Conservation (phyloP, 1,284 basidiomycete genomes). For the Pascua sp. region DNA sequence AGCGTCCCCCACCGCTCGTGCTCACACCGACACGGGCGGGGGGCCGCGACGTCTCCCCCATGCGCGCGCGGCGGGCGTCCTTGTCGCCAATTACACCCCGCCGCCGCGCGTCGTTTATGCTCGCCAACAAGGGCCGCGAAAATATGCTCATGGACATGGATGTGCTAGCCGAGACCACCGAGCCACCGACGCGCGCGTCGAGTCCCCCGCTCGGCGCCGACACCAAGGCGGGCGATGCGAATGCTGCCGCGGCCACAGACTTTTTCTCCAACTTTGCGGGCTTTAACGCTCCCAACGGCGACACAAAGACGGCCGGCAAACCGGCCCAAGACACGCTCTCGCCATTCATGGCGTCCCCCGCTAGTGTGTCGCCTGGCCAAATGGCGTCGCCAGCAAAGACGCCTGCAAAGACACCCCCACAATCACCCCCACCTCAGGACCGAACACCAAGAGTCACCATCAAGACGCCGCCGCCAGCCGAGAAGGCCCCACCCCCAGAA, state of each 20-base stretch:
- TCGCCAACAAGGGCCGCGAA: conserved; percentile 59
- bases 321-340: too few relatives aligned
- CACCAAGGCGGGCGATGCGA: conserved; percentile 1
- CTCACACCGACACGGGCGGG: conserved; percentile 8
- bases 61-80: too few relatives aligned
- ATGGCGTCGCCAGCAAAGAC: not conserved
- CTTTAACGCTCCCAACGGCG: not conserved
- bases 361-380: not conserved
- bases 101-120: conserved; percentile 54
- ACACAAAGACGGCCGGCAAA: too few relatives aligned
- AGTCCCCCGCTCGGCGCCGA: conserved; percentile 48
- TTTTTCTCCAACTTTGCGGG: conserved; percentile 1
- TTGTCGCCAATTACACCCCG: conserved; percentile 17
- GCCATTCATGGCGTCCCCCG: too few relatives aligned
- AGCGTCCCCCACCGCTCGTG: conserved; percentile 5
- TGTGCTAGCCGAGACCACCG: conserved; percentile 54
- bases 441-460: too few relatives aligned
- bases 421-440: not conserved
- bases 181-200: conserved; percentile 58
- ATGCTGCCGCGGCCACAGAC: not conserved
- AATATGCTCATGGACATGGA: conserved; percentile 85
- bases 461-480: not conserved
- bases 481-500: not conserved
- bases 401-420: not conserved
- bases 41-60: too few relatives aligned